Evolutionary conservation across 306 rosid species (phyloP).

Genomic region (Hylodesmum podocarpum): DNA sequence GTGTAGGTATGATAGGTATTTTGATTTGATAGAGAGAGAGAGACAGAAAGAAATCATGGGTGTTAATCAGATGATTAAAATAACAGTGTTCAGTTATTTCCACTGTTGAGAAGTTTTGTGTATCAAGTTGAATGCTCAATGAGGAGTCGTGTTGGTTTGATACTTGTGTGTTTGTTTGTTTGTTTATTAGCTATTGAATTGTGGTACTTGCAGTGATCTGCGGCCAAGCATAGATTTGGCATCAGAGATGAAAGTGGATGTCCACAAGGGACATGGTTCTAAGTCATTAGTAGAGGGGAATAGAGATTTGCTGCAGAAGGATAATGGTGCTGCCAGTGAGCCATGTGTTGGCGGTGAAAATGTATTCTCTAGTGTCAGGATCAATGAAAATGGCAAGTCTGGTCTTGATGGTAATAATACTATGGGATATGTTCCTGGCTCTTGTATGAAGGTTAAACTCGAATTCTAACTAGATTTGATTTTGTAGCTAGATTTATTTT

Average conservation of each 20-base stretch:
- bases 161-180: not conserved
- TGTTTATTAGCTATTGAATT: not conserved
- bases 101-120: not conserved
- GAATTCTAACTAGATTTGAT: conserved; percentile 9
- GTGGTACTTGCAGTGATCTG: conserved; percentile 45
- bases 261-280: conserved; percentile 43
- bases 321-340: conserved; percentile 29
- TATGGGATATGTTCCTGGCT: conserved; percentile 33
- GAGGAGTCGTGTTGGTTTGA: not conserved
- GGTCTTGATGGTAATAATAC: conserved; percentile 36
- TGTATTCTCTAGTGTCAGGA: conserved; percentile 24
- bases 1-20: not conserved
- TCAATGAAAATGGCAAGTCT: conserved; percentile 38
- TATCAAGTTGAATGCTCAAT: not conserved
- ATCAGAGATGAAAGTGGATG: conserved; percentile 49
- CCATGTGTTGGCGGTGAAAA: conserved; percentile 37
- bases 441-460: conserved; percentile 34
- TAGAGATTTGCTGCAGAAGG: conserved; percentile 44
- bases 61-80: not conserved
- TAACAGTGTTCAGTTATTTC: not conserved
- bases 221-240: conserved; percentile 36
- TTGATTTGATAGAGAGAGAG: not conserved
- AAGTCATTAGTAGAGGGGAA: conserved; percentile 33
- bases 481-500: not conserved
- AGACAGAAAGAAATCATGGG: not conserved